Base-by-base conservation (phyloP, 2,329 filamentous ascomycete species). In the Tolypocladium ophioglossoides region DNA sequence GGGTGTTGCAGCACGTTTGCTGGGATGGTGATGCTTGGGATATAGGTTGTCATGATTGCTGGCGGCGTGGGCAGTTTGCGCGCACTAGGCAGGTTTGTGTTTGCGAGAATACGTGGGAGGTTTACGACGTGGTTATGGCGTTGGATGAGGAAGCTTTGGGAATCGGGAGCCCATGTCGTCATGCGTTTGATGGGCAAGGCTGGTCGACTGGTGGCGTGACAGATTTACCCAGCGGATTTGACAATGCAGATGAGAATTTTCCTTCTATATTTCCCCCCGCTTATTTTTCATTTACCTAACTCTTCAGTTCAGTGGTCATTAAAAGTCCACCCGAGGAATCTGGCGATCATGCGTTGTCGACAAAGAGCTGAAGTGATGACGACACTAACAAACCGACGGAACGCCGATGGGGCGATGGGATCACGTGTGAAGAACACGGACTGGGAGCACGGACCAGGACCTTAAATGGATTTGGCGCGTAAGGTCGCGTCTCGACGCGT, bases 11-110 rank as follows among this genome's bases (percentile, higher is more conserved):
- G 91, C 59, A 91, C 71, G 60, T 80, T 75, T 49, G 78, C 73
- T 2, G 90, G 89, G 20, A 95, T 77, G 24, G 87, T 91, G 59
- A 95, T 72, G 40, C 82, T 84, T n/a, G 87, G 84, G 56, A 94
- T 82, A 69, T 87, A 86, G 58, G 87, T 84, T 12, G 87, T 91
- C 89, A 94, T 95, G 47, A 57, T 78, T 69, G 48, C 27, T 14
- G 12, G 49, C 30, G 32, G 51, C 14, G 53, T 34, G 10, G 37
- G 7, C 47, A 24, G 27, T 41, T 27, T 35, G 27, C 10, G 18
- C 9, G 18, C 24, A n/a, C 32, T 38, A 7, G 39, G 10, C n/a
- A 12, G 35, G 12, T 4, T 8, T 32, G 27, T n/a, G 44, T 47
- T 12, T 11, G 24, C 44, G 11, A 11, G 48, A 37, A 24, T 18